Conservation (phyloP, 768 basidiomycete genomes). For the Rhizopogon sp. region DNA sequence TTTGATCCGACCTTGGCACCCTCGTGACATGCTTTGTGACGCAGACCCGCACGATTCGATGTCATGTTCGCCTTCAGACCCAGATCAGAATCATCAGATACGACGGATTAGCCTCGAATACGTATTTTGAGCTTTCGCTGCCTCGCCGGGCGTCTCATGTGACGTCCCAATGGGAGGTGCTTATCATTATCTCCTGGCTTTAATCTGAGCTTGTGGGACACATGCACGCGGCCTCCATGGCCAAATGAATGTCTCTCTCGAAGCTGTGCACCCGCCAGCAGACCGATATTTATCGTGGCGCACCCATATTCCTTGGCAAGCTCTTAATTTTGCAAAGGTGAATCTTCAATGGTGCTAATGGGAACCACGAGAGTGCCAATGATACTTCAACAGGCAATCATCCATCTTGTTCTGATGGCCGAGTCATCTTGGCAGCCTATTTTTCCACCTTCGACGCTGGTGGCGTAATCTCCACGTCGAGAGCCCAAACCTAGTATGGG, state of each 20-base stretch:
- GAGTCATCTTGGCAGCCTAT: conserved; percentile 2
- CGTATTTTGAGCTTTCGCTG: background rate
- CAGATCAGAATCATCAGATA: background rate
- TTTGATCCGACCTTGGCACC: too few species aligned
- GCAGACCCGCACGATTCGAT: too few species aligned
- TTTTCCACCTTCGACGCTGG: background rate
- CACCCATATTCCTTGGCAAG: background rate
- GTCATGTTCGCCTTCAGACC: too few species aligned
- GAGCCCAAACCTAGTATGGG: background rate
- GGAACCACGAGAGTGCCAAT: background rate
- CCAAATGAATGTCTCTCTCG: background rate
- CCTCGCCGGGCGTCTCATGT: background rate
- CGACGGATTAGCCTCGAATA: background rate
- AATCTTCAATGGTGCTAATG: background rate
- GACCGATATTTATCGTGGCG: background rate
- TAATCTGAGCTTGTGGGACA: background rate
- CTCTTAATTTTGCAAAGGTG: background rate
- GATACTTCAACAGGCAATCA: background rate
- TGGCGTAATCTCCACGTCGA: background rate
- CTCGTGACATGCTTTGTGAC: too few species aligned
- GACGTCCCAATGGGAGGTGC: background rate
- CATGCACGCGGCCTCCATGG: background rate
- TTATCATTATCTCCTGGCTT: background rate
- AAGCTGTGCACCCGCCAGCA: background rate
- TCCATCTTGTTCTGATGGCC: background rate